Conservation (phyloP, 805 yeast species). For the Cyberlindnera euphorbiiphila region DNA sequence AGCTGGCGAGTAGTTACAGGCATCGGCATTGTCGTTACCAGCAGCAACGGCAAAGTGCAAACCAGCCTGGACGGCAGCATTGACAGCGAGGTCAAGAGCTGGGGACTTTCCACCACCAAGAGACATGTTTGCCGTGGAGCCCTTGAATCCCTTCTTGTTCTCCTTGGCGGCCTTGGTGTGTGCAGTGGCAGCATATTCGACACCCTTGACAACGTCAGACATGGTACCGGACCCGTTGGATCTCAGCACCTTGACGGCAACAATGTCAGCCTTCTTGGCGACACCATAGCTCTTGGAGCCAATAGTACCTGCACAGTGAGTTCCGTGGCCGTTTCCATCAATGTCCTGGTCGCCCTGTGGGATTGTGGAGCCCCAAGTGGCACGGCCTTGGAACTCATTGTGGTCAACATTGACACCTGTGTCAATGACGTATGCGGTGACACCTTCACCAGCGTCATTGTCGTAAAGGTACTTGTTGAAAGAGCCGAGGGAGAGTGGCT, state of each 20-base stretch:
- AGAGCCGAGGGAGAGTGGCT: constrained; percentile 60
- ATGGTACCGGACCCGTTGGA: constrained; percentile 80
- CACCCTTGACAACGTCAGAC: constrained; percentile 83
- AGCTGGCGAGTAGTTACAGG: constrained; percentile 92
- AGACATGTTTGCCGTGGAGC: constrained; percentile 90
- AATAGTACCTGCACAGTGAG: constrained; percentile 96
- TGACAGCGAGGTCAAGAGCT: constrained; percentile 80
- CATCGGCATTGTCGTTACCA: constrained; percentile 91
- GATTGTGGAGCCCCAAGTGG: constrained; percentile 79
- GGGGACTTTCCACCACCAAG: constrained; percentile 92
- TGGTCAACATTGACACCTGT: constrained; percentile 81
- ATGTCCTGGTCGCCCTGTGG: constrained; percentile 65
- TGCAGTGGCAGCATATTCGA: constrained; percentile 75
- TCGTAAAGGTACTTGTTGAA: constrained; percentile 74
- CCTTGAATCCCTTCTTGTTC: constrained; percentile 65
- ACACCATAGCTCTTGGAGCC: constrained; percentile 79
- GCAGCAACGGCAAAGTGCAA: constrained; percentile 94
- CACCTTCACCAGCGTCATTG: constrained; percentile 74
- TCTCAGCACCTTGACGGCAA: constrained; percentile 80
- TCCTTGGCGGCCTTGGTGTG: constrained; percentile 53
- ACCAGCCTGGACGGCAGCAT: constrained; percentile 87
- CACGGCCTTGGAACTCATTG: constrained; percentile 78
- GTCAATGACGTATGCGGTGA: constrained; percentile 83
- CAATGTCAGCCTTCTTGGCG: constrained; percentile 73
- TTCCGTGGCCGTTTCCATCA: constrained; percentile 93